These are phyloP conservation scores for Panaeolus cyanescens DNA, from an alignment of 768 basidiomycete genomes.

Conservation along the genomic window DNA sequence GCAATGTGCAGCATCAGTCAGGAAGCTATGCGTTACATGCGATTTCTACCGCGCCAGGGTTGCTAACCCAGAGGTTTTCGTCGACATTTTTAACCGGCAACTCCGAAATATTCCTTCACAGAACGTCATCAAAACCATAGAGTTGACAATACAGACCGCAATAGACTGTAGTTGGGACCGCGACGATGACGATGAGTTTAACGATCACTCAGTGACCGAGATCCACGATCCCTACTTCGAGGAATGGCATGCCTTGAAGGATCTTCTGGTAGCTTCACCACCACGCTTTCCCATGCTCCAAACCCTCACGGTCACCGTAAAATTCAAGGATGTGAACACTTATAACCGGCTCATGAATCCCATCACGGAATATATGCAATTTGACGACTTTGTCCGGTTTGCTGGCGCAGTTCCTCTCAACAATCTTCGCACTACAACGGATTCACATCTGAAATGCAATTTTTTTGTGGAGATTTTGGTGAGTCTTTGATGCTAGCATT, in stretches of 20 bases:
- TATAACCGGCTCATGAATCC: not conserved
- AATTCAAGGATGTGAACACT: not conserved
- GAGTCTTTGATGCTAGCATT: not conserved
- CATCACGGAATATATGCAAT: not conserved
- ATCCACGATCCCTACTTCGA: not conserved
- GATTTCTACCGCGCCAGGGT: too few species aligned
- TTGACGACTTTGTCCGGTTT: not conserved
- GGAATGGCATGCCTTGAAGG: not conserved
- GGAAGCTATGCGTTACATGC: too few species aligned
- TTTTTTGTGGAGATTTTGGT: not conserved
- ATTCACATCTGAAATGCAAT: not conserved
- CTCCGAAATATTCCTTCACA: not conserved
- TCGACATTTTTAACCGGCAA: too few species aligned
- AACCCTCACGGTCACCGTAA: not conserved
- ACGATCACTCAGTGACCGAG: too few species aligned
- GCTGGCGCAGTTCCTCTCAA: not conserved
- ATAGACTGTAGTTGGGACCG: not conserved
- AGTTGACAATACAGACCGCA: not conserved
- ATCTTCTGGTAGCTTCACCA: not conserved
- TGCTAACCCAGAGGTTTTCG: too few species aligned
- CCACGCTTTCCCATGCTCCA: not conserved
- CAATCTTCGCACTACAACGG: not conserved
- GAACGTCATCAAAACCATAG: not conserved
- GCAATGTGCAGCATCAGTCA: too few species aligned
- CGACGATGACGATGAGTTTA: too few species aligned